Evolutionary conservation across 2,329 filamentous ascomycete genomes (phyloP).

Genomic region (Scedosporium apiospermum): DNA sequence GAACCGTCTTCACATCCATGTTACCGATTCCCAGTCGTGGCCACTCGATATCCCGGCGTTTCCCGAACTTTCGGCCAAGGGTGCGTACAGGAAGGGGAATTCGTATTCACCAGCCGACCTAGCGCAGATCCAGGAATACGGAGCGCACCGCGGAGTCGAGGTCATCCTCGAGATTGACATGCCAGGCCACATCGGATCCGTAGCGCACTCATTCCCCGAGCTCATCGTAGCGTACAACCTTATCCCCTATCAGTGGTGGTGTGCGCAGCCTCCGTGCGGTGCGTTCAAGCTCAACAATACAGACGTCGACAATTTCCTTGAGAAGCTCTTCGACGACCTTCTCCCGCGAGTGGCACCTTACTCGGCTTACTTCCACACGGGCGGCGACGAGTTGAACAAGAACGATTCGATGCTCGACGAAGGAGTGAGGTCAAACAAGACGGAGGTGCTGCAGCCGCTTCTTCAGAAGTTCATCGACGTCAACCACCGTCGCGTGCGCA

Average conservation of each 20-base stretch:
- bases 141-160: conserved; percentile 56
- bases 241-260: conserved; percentile 48
- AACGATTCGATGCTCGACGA: conserved; percentile 68
- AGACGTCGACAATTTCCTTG: conserved; percentile 60
- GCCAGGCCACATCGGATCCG: conserved; percentile 67
- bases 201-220: conserved; percentile 58
- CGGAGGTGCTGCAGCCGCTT: conserved; percentile 58
- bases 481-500: conserved; percentile 55
- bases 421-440: conserved; percentile 57
- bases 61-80: conserved; percentile 61
- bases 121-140: conserved; percentile 59
- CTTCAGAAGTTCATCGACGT: conserved; percentile 69
- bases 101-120: conserved; percentile 61
- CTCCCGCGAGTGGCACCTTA: conserved; percentile 63
- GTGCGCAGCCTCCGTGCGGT: conserved; percentile 54
- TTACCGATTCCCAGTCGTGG: conserved; percentile 79
- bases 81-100: conserved; percentile 59
- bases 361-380: conserved; percentile 71
- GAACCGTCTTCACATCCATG: conserved; percentile 72
- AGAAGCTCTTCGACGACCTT: conserved; percentile 64
- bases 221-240: conserved; percentile 57
- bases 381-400: conserved; percentile 77
- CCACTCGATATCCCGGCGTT: conserved; percentile 70
- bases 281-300: conserved; percentile 69
- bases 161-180: conserved; percentile 72